phyloP scores from a whole-genome alignment of 306 rosid species.

The Begonia fuchsioides region DNA sequence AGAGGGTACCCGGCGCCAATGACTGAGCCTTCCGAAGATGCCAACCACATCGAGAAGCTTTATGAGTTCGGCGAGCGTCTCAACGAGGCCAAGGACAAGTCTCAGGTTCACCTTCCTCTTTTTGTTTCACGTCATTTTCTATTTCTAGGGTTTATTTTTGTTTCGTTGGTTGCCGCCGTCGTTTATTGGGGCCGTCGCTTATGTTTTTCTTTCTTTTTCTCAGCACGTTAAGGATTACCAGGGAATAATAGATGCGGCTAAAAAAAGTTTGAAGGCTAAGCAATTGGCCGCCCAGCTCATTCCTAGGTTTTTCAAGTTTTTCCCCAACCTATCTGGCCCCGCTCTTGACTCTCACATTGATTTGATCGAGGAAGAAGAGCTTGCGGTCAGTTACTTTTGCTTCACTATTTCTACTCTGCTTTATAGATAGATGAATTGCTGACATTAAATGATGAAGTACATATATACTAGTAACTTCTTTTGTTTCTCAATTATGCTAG shows the following conservation, averaged over 20 bases:
- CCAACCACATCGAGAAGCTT: constrained; percentile 69
- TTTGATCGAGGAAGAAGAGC: constrained; percentile 91
- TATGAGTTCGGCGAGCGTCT: constrained; percentile 88
- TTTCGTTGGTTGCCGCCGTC: background rate
- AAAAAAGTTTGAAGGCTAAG: constrained; percentile 77
- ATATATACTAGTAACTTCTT: too few relatives aligned
- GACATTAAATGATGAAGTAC: too few relatives aligned
- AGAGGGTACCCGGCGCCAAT: constrained; percentile 15
- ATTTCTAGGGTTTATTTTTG: constrained; percentile 9
- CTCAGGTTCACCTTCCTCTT: constrained; percentile 31
- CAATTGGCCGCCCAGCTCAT: constrained; percentile 93
- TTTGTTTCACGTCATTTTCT: background rate
- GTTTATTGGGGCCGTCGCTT: background rate
- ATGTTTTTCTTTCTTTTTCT: background rate
- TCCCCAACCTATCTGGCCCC: constrained; percentile 61
- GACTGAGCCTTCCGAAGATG: constrained; percentile 62
- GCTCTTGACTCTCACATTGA: constrained; percentile 73
- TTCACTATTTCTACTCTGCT: too few relatives aligned
- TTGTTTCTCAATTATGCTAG: too few relatives aligned
- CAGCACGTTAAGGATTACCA: constrained; percentile 68
- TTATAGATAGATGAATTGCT: too few relatives aligned
- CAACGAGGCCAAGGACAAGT: constrained; percentile 74
- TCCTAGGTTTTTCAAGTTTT: constrained; percentile 85
- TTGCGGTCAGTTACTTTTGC: constrained; percentile 45
- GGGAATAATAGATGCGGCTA: constrained; percentile 81